These are phyloP conservation scores for Aspergillus caelatus DNA, from an alignment of 2,329 filamentous ascomycete genomes.

Conservation along the genomic window DNA sequence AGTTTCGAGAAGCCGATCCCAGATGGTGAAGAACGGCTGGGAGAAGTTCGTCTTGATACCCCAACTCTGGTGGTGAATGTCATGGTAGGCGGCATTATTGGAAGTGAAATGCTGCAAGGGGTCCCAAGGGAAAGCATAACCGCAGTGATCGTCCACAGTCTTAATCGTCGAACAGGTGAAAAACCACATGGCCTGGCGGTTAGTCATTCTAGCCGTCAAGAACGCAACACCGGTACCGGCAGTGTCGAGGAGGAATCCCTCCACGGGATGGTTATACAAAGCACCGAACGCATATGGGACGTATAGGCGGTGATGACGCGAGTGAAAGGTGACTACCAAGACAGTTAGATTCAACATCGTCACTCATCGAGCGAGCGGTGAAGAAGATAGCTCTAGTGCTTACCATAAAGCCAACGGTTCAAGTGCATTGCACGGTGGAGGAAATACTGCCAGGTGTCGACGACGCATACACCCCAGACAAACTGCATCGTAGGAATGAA, in stretches of 20 bases:
- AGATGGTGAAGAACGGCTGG: slow-evolving; percentile 78
- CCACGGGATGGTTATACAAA: slow-evolving; percentile 93
- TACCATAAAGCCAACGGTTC: slow-evolving; percentile 96
- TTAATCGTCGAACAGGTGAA: slow-evolving; percentile 90
- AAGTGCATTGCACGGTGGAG: slow-evolving; percentile 94
- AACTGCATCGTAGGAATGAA: slow-evolving; percentile 79
- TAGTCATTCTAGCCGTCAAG: slow-evolving; percentile 78
- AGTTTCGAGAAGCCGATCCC: slow-evolving; percentile 82
- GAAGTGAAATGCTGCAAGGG: slow-evolving; percentile 87
- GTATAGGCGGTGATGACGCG: slow-evolving; percentile 93
- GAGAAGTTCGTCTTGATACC: slow-evolving; percentile 76
- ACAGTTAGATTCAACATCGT: slow-evolving; percentile 7
- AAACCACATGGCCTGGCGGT: slow-evolving; percentile 84
- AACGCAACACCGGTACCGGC: slow-evolving; percentile 83
- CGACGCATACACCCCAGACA: slow-evolving; percentile 69
- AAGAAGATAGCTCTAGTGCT: slow-evolving; percentile 39
- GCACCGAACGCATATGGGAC: slow-evolving; percentile 97
- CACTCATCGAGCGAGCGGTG: not conserved
- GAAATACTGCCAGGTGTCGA: slow-evolving; percentile 99
- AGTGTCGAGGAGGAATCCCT: slow-evolving; percentile 92
- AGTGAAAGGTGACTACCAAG: slow-evolving; percentile 78
- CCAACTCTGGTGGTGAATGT: slow-evolving; percentile 98
- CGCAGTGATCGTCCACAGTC: slow-evolving; percentile 96
- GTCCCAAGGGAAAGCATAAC: slow-evolving; percentile 94
- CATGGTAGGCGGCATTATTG: slow-evolving; percentile 96